Conservation (phyloP, 1,139 yeast genomes). For the Zygosaccharomyces sapae region DNA sequence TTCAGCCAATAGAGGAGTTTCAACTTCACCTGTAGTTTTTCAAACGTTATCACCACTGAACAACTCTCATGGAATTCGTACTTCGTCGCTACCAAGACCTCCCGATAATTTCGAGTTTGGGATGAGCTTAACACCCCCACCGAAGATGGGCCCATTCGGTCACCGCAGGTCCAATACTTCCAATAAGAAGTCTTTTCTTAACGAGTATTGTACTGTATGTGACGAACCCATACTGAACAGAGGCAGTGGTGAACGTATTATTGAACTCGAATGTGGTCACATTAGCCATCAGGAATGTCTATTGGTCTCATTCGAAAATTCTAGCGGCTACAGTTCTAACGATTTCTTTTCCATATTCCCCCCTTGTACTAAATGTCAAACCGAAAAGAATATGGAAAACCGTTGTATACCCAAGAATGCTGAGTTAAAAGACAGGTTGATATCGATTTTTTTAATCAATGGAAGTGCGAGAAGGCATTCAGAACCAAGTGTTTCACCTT, state of each 20-base stretch:
- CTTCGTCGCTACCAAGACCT: constrained; percentile 27
- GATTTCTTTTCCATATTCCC: constrained; percentile 30
- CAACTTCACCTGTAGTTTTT: constrained; percentile 7
- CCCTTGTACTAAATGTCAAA: constrained; percentile 24
- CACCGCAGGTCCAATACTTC: constrained; percentile 13
- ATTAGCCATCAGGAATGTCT: constrained; percentile 35
- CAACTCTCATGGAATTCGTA: constrained; percentile 17
- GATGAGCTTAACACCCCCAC: constrained; percentile 8
- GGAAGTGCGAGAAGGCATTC: constrained; percentile 8
- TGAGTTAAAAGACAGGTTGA: constrained; percentile 26
- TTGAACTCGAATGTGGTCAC: constrained; percentile 35
- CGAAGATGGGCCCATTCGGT: constrained; percentile 17
- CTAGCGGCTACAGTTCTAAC: constrained; percentile 6
- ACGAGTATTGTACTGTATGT: constrained; percentile 33
- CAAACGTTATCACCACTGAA: constrained; percentile 9
- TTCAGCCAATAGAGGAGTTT: constrained; percentile 5
- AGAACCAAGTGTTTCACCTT: constrained; percentile 2
- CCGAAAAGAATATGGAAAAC: constrained; percentile 8
- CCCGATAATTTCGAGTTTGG: constrained; percentile 9
- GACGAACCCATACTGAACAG: constrained; percentile 33
- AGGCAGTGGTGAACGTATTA: constrained; percentile 32
- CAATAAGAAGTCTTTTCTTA: constrained; percentile 29
- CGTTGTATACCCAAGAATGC: constrained; percentile 31
- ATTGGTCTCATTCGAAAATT: constrained; percentile 23
- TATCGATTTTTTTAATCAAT: constrained; percentile 21